A percentile compares a stretch with the other conserved stretches of the same genome.
Conservation (phyloP, 1,284 basidiomycete genomes). For the Heterobasidion irregulare region DNA sequence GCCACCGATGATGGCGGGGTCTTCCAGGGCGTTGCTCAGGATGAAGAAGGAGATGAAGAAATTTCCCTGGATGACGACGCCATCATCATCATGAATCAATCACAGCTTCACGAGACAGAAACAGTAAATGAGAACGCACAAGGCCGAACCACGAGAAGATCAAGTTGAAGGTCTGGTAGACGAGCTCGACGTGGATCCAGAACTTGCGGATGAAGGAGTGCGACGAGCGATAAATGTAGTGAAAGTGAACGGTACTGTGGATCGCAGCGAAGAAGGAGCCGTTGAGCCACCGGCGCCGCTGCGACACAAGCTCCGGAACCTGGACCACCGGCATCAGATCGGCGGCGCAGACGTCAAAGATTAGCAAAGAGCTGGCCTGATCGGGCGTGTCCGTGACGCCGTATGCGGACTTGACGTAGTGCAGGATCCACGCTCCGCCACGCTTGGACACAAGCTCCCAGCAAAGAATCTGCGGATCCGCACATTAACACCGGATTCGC, state of each 20-base stretch:
- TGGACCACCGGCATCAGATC: constrained; percentile 13
- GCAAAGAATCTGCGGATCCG: constrained; percentile 74
- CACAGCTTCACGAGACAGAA: background rate
- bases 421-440: constrained; percentile 87
- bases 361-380: constrained; percentile 11
- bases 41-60: constrained; percentile 97
- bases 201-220: constrained; percentile 77
- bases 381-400: constrained; percentile 98
- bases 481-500: background rate
- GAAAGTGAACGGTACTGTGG: constrained; percentile 75
- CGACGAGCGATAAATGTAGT: constrained; percentile 80
- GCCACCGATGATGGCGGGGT: constrained; percentile 37
- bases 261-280: constrained; percentile 95
- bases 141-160: constrained; percentile 92
- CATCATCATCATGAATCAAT: background rate
- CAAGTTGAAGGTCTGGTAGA: constrained; percentile 87
- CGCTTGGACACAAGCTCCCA: constrained; percentile 95
- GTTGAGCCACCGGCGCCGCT: constrained; percentile 87
- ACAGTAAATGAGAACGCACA: constrained; percentile 34
- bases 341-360: background rate
- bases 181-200: constrained; percentile 70
- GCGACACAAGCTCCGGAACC: constrained; percentile 91
- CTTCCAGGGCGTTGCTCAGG: constrained; percentile 83
- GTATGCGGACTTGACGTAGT: constrained; percentile 92
- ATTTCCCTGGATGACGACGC: constrained; percentile 60